These are phyloP conservation scores for Leucocoprinus sp. DNA, from an alignment of 768 basidiomycete genomes.

Conservation along the genomic window DNA sequence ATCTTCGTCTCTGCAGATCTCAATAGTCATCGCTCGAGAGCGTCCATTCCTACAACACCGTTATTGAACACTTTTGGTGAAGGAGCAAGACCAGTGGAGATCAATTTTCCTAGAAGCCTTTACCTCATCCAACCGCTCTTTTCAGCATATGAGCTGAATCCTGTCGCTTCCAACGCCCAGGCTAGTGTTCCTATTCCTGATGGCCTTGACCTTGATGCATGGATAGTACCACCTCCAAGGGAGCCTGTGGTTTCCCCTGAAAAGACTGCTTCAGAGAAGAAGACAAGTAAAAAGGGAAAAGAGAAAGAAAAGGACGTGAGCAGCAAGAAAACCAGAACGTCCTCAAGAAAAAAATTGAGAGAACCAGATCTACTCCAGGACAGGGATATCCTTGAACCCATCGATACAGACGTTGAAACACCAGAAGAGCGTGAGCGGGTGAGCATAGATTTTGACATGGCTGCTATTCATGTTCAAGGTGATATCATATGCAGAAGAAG, in stretches of 20 bases:
- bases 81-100: constrained; percentile 26
- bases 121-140: constrained; percentile 81
- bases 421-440: constrained; percentile 63
- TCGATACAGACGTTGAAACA: constrained; percentile 37
- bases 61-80: constrained; percentile 30
- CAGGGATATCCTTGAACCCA: constrained; percentile 26
- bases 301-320: constrained; percentile 23
- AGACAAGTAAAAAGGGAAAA: constrained; percentile 42
- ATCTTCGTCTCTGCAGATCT: constrained; percentile 72
- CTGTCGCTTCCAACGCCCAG: constrained; percentile 77
- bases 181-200: constrained; percentile 74
- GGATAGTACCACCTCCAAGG: constrained; percentile 66
- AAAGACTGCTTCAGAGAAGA: constrained; percentile 39
- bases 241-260: constrained; percentile 25
- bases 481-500: constrained; percentile 43
- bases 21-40: constrained; percentile 39
- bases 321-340: constrained; percentile 17
- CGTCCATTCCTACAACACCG: constrained; percentile 27
- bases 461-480: not conserved
- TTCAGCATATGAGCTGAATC: constrained; percentile 70
- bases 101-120: constrained; percentile 80
- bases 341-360: constrained; percentile 25
- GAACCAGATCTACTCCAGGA: constrained; percentile 15
- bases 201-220: constrained; percentile 77
- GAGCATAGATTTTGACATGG: constrained; percentile 19